Evolutionary conservation across 2,329 filamentous ascomycete genomes (phyloP).

Genomic region (Drechslerella dactyloides): DNA sequence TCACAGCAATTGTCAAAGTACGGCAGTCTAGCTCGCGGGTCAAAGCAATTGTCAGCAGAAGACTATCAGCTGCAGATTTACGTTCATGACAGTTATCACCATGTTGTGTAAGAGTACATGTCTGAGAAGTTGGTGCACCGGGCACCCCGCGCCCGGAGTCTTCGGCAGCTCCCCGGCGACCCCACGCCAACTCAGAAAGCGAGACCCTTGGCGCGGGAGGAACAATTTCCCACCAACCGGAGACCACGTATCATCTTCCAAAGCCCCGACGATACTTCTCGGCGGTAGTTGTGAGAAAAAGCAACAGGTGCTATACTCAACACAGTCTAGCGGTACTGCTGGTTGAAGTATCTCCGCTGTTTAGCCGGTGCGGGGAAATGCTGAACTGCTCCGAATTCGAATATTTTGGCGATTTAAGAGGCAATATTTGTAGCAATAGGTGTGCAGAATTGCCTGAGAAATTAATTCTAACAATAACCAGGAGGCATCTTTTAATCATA

Average conservation of each 20-base stretch:
- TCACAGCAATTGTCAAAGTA: too few species aligned
- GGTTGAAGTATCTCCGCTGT: constrained; percentile 6
- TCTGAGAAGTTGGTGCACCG: background rate
- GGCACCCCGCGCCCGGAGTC: constrained; percentile 48
- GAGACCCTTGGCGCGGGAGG: constrained; percentile 31
- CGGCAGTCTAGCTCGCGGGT: too few species aligned
- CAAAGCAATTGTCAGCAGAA: too few species aligned
- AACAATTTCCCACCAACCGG: constrained; percentile 49
- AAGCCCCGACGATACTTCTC: constrained; percentile 24
- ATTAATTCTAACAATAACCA: too few species aligned
- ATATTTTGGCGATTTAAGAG: too few species aligned
- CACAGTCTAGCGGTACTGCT: background rate
- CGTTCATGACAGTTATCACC: too few species aligned
- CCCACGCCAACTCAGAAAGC: constrained; percentile 42
- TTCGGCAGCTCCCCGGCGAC: constrained; percentile 35
- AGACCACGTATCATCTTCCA: constrained; percentile 15
- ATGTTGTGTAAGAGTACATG: background rate
- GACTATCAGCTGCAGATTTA: too few species aligned
- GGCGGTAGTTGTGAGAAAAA: constrained; percentile 30
- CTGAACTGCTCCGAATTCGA: background rate
- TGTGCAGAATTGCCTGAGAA: too few species aligned
- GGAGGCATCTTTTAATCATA: too few species aligned
- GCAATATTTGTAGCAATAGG: too few species aligned
- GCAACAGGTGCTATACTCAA: background rate
- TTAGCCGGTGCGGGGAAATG: constrained; percentile 51